Conservation (phyloP, 2,329 filamentous ascomycete species). For the Cryphonectria nitschkei region DNA sequence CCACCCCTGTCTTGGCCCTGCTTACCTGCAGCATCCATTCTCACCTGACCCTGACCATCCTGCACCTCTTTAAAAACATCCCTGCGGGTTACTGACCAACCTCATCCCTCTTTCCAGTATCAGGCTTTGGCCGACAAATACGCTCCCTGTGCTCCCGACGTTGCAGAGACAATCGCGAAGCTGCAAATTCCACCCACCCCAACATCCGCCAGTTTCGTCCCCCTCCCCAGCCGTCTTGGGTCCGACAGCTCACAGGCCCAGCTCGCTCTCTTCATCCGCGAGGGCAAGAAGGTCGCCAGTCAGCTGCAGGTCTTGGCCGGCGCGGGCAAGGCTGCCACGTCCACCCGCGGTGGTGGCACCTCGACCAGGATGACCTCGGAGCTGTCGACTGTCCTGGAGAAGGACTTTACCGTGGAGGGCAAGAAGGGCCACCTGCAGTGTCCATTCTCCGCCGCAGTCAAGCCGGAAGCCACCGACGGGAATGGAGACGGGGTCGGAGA, state of each 20-base stretch:
- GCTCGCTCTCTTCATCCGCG: conserved; percentile 65
- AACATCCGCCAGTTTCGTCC: conserved; percentile 55
- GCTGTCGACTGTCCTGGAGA: conserved; percentile 72
- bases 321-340: conserved; percentile 55
- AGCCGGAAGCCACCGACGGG: conserved; percentile 34
- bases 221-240: conserved; percentile 54
- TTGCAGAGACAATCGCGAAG: conserved; percentile 68
- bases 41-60: conserved; percentile 19
- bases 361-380: conserved; percentile 55
- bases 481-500: conserved; percentile 31
- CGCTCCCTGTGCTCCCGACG: conserved; percentile 66
- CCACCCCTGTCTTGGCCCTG: not conserved
- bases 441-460: conserved; percentile 68
- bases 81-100: conserved; percentile 20
- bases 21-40: conserved; percentile 1
- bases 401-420: conserved; percentile 87
- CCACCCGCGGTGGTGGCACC: conserved; percentile 48
- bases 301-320: conserved; percentile 52
- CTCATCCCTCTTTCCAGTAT: conserved; percentile 49
- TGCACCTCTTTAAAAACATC: not conserved
- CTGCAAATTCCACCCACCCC: conserved; percentile 65
- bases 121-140: conserved; percentile 70
- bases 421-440: conserved; percentile 79
- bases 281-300: conserved; percentile 63
- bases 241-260: conserved; percentile 56